Evolutionary conservation across 768 basidiomycete species (phyloP).

Genomic region (Filobasidium floriforme): DNA sequence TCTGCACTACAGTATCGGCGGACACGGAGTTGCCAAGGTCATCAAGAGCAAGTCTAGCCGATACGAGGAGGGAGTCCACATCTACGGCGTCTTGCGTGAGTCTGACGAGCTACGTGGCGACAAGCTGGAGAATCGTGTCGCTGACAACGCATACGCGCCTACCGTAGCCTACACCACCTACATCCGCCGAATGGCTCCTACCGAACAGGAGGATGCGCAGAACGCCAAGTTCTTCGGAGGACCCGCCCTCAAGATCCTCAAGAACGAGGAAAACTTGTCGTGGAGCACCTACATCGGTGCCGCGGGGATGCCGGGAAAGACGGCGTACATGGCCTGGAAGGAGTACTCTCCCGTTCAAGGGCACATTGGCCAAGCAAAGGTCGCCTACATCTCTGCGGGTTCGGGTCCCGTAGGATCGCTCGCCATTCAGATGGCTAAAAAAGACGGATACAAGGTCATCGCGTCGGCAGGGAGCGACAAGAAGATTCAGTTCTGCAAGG

Average conservation of each 20-base stretch:
- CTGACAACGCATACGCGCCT: conserved; percentile 7
- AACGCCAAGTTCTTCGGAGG: conserved; percentile 43
- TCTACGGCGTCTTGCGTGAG: conserved; percentile 44
- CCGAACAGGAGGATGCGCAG: conserved; percentile 34
- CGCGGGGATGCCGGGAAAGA: conserved; percentile 49
- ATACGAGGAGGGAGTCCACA: conserved; percentile 47
- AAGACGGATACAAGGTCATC: conserved; percentile 56
- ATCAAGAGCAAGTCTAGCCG: conserved; percentile 48
- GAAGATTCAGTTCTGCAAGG: conserved; percentile 51
- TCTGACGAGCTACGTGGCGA: not conserved
- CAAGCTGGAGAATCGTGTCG: not conserved
- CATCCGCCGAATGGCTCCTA: conserved; percentile 4
- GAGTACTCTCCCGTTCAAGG: conserved; percentile 46
- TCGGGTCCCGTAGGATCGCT: conserved; percentile 59
- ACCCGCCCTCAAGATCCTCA: conserved; percentile 10
- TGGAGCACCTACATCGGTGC: conserved; percentile 48
- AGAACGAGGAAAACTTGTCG: conserved; percentile 50
- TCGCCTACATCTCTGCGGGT: conserved; percentile 51
- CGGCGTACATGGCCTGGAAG: conserved; percentile 41
- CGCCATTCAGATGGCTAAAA: conserved; percentile 50
- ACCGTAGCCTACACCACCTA: conserved; percentile 16
- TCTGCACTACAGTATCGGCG: not conserved
- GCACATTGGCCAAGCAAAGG: conserved; percentile 47
- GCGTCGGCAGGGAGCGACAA: conserved; percentile 66
- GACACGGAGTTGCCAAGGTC: conserved; percentile 47